These are phyloP conservation scores for Dactylellina sp. DNA, from an alignment of 2,329 filamentous ascomycete species.

Conservation along the genomic window DNA sequence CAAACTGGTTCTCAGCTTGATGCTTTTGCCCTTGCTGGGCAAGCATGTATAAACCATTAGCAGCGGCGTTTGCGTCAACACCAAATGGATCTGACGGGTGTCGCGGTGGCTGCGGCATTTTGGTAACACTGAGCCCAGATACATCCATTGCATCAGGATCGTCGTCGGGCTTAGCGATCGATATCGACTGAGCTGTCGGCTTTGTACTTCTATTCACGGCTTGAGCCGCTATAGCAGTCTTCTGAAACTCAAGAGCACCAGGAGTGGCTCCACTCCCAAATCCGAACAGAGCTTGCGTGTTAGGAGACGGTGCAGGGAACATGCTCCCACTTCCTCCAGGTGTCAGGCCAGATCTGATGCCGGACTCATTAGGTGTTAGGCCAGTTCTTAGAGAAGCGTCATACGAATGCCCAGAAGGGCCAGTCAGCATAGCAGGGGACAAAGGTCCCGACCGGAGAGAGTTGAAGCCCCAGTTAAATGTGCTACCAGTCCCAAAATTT, in stretches of 20 bases:
- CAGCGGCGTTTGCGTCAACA: slow-evolving; percentile 90
- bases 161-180: slow-evolving; percentile 68
- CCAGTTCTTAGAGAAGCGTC: slow-evolving; percentile 73
- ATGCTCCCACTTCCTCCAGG: slow-evolving; percentile 96
- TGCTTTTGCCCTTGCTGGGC: slow-evolving; percentile 75
- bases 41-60: slow-evolving; percentile 91
- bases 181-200: slow-evolving; percentile 60
- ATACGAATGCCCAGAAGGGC: slow-evolving; percentile 81
- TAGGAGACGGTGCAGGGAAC: slow-evolving; percentile 89
- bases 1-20: slow-evolving; percentile 67
- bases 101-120: slow-evolving; percentile 60
- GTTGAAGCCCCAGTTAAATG: slow-evolving; percentile 82
- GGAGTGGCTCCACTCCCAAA: slow-evolving; percentile 87
- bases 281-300: slow-evolving; percentile 83
- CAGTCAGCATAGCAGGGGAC: slow-evolving; percentile 96
- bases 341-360: slow-evolving; percentile 87
- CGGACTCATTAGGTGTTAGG: slow-evolving; percentile 96
- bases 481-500: slow-evolving; percentile 78
- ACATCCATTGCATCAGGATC: slow-evolving; percentile 60
- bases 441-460: slow-evolving; percentile 91
- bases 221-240: slow-evolving; percentile 85
- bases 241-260: slow-evolving; percentile 91
- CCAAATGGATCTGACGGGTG: slow-evolving; percentile 76
- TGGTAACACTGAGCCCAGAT: slow-evolving; percentile 63
- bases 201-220: slow-evolving; percentile 64